Conservation (phyloP, 2,329 filamentous ascomycete species). For the Laburnicola sp. region DNA sequence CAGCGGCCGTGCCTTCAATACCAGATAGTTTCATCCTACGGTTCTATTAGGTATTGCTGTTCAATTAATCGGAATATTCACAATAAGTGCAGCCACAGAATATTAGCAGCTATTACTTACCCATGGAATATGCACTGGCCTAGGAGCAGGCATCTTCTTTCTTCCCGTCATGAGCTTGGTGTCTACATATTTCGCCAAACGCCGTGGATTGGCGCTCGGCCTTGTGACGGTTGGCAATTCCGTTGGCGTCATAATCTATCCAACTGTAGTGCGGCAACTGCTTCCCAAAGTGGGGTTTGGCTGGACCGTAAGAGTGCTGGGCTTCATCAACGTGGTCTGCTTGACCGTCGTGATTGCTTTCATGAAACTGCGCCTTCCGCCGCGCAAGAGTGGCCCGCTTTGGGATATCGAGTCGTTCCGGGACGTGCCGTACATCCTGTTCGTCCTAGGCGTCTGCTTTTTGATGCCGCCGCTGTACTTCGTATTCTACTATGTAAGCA, state of each 20-base stretch:
- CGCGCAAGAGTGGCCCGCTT: conserved; percentile 54
- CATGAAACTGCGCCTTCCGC: conserved; percentile 53
- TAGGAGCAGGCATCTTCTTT: conserved; percentile 39
- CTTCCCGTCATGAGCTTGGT: conserved; percentile 36
- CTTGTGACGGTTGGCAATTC: conserved; percentile 62
- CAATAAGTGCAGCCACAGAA: conserved; percentile 51
- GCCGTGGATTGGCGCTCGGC: conserved; percentile 61
- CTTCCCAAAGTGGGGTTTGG: conserved; percentile 45
- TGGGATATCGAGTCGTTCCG: conserved; percentile 62
- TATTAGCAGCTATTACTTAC: conserved; percentile 53
- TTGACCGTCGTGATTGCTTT: conserved; percentile 44
- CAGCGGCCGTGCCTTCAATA: conserved; percentile 54
- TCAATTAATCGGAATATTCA: conserved; percentile 54
- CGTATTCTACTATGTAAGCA: conserved; percentile 50
- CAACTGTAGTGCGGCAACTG: conserved; percentile 55
- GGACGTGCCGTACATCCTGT: conserved; percentile 59
- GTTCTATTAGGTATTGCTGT: conserved; percentile 48
- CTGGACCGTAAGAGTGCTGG: conserved; percentile 46
- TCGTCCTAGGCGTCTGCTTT: conserved; percentile 51
- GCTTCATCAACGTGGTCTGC: conserved; percentile 49
- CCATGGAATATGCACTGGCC: conserved; percentile 37
- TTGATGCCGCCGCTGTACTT: conserved; percentile 59
- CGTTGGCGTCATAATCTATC: conserved; percentile 65
- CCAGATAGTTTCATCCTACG: conserved; percentile 52
- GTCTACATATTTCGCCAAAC: conserved; percentile 61